Evolutionary conservation across 140 eudicot species (phyloP), one percentile per base, ranked within the genome.

Genomic region (Ambrosia hybrid): DNA sequence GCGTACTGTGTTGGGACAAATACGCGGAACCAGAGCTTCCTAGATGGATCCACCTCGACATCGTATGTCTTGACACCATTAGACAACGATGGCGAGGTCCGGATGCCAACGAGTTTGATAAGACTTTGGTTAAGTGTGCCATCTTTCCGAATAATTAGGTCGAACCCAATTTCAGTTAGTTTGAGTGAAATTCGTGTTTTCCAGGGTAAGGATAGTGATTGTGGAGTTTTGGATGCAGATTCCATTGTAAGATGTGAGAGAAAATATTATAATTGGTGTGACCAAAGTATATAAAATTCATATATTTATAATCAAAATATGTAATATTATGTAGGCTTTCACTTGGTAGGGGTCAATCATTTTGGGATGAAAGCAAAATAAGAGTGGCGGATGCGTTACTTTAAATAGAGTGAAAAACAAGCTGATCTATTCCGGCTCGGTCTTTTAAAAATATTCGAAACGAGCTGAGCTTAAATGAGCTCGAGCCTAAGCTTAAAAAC

Each of bases 41-140:
- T 83, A 21, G 67, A 37, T 3, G 81, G 77, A 67, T 88, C 82
- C 10, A 85, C 81, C 12, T 73, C 46, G 38, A 88, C 72, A 68
- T 88, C 95, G 34, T 68, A 59, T 65, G 87, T 17, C 68, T 70
- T 73, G 65, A 83, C 83, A 0, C 80, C 77, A 10, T 83, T 2
- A 76, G 71, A 70, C 2, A 43, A 43, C 11, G 56, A 8, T 5
- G 81, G 72, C 1, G 72, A 59, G 71, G 12, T 57, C 26, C 48
- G 77, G 51, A 5, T 33, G 46, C 49, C 67, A 36, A 86, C 6
- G 16, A 89, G 9, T 46, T 71, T 71, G 79, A 83, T 51, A 16
- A 87, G 74, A 52, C 84, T 67, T 34, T 82, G 79, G 70, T 81
- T 82, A 39, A 87, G 57, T 13, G 85, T 74, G 45, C 84, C 89